Percentiles rank a stretch among this genome's conserved stretches.
phyloP scores from a whole-genome alignment of 352 stramenopile genomes.

The Phytophthora pisi region DNA sequence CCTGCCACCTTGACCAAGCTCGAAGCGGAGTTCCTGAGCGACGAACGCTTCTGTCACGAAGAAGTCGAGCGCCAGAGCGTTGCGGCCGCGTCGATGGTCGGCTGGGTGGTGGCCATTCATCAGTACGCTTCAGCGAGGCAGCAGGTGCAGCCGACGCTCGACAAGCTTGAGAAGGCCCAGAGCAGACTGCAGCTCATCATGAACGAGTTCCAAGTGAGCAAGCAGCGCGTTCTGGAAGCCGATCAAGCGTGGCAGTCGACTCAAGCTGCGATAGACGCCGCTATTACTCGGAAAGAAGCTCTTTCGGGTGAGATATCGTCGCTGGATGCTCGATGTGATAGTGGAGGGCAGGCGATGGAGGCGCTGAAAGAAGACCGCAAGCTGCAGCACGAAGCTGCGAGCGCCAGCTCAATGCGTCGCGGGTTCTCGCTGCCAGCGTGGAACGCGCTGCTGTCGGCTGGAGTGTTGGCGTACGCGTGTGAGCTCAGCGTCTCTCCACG shows the following conservation, averaged over 20 bases:
- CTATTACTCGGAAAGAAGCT: constrained; percentile 34
- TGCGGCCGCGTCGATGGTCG: constrained; percentile 76
- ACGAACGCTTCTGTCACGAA: constrained; percentile 63
- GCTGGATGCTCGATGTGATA: constrained; percentile 31
- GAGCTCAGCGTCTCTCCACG: constrained; percentile 14
- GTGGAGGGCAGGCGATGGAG: constrained; percentile 41
- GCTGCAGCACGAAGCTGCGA: constrained; percentile 17
- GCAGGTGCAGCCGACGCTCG: constrained; percentile 66
- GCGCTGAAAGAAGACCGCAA: constrained; percentile 47
- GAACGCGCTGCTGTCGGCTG: constrained; percentile 63
- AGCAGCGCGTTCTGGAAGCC: constrained; percentile 59
- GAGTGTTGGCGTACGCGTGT: constrained; percentile 43
- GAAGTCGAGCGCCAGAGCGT: constrained; percentile 82
- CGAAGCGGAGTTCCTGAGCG: constrained; percentile 51
- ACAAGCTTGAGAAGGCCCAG: constrained; percentile 70
- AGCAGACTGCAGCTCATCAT: constrained; percentile 55
- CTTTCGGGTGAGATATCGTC: constrained; percentile 41
- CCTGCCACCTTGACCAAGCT: constrained; percentile 45
- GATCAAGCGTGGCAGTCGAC: constrained; percentile 43
- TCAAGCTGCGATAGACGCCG: constrained; percentile 30
- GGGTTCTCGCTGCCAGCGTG: constrained; percentile 42
- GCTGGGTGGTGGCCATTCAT: constrained; percentile 75
- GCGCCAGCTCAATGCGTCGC: constrained; percentile 24
- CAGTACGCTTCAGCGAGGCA: constrained; percentile 58
- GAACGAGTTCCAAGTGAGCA: constrained; percentile 71